A percentile compares a stretch with the other conserved stretches of the same genome.
Evolutionary conservation across 2,329 filamentous ascomycete genomes (phyloP).

Genomic region (Botryosphaeria agaves): DNA sequence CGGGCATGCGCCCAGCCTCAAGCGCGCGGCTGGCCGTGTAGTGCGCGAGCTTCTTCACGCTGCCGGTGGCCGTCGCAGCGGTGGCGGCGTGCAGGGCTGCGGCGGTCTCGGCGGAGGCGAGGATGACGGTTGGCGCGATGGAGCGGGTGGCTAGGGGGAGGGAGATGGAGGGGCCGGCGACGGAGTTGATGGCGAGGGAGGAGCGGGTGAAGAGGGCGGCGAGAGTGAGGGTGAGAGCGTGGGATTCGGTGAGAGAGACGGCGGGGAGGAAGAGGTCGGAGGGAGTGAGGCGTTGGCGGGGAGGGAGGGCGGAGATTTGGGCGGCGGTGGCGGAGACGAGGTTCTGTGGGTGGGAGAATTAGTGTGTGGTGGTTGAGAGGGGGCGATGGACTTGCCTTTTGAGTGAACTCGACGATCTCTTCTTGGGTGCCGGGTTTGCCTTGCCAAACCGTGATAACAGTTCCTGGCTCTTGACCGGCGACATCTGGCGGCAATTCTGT

Average conservation of each 20-base stretch:
- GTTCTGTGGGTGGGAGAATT: conserved; percentile 33
- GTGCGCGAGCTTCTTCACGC: conserved; percentile 50
- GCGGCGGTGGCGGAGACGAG: conserved; percentile 74
- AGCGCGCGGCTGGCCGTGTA: conserved; percentile 54
- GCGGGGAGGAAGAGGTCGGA: conserved; percentile 74
- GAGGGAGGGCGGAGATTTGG: conserved; percentile 59
- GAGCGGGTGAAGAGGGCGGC: conserved; percentile 71
- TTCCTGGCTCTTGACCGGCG: conserved; percentile 29
- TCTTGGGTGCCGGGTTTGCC: conserved; percentile 31
- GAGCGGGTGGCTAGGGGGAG: conserved; percentile 55
- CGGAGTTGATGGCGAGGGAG: conserved; percentile 76
- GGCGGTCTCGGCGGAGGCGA: conserved; percentile 59
- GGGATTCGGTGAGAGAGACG: conserved; percentile 62
- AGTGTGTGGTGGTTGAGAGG: conserved; percentile 1
- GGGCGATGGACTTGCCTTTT: conserved; percentile 29
- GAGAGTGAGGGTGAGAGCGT: conserved; percentile 64
- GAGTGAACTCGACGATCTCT: conserved; percentile 68
- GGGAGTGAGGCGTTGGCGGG: conserved; percentile 52
- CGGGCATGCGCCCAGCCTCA: conserved; percentile 57
- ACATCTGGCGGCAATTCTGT: conserved; percentile 47
- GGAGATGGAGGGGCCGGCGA: conserved; percentile 56
- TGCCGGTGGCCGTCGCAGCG: conserved; percentile 39
- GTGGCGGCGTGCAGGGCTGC: conserved; percentile 48
- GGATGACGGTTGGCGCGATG: conserved; percentile 65
- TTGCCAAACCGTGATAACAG: conserved; percentile 49